These are phyloP conservation scores for Teunomyces panamensis DNA, from an alignment of 805 yeast species.

Conservation along the genomic window DNA sequence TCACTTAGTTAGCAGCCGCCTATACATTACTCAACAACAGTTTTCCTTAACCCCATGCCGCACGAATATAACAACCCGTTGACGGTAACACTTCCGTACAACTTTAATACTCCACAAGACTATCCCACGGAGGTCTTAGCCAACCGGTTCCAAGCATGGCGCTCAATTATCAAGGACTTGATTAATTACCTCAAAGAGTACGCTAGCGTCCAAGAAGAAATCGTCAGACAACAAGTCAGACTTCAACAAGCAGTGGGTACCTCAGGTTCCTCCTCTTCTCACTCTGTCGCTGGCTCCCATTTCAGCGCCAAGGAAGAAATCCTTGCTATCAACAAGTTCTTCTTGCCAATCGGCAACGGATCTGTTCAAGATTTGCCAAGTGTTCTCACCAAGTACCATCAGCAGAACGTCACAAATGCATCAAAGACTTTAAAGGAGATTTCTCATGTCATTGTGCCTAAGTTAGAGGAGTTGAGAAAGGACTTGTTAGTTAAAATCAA, in stretches of 20 bases:
- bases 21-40: not conserved
- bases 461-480: constrained; percentile 55
- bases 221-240: constrained; percentile 76
- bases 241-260: constrained; percentile 65
- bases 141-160: constrained; percentile 81
- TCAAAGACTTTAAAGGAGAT: constrained; percentile 49
- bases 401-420: constrained; percentile 34
- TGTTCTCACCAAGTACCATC: constrained; percentile 51
- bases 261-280: constrained; percentile 3
- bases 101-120: constrained; percentile 30
- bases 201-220: constrained; percentile 84
- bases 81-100: constrained; percentile 38
- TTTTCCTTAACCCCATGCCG: constrained; percentile 8
- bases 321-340: constrained; percentile 46
- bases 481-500: constrained; percentile 82
- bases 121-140: constrained; percentile 86
- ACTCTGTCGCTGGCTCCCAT: constrained; percentile 9
- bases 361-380: constrained; percentile 84
- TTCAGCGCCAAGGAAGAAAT: constrained; percentile 26
- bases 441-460: constrained; percentile 47
- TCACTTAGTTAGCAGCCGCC: not conserved
- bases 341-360: constrained; percentile 73
- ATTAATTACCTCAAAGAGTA: constrained; percentile 74
- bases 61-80: constrained; percentile 29
- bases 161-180: constrained; percentile 71